These are phyloP conservation scores for Alternaria tenuissima DNA, from an alignment of 2,329 filamentous ascomycete species.

Conservation along the genomic window DNA sequence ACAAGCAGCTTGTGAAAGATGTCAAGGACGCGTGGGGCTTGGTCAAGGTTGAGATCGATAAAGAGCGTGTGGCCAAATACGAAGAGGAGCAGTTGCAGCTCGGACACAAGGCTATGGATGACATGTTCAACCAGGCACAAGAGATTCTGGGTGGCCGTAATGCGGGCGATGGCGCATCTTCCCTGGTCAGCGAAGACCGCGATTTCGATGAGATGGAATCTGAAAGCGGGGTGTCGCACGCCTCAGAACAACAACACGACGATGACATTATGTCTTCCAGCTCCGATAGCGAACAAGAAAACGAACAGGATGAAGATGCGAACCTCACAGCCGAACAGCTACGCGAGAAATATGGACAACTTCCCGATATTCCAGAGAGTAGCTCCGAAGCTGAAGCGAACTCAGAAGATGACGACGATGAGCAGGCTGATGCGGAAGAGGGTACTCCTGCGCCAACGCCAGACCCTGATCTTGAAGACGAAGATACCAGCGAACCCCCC, in stretches of 20 bases:
- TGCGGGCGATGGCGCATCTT: constrained; percentile 47
- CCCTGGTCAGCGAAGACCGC: constrained; percentile 51
- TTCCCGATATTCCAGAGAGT: constrained; percentile 60
- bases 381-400: constrained; percentile 35
- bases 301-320: constrained; percentile 65
- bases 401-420: constrained; percentile 48
- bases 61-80: constrained; percentile 64
- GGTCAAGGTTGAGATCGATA: constrained; percentile 66
- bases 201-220: constrained; percentile 57
- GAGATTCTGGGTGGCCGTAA: constrained; percentile 44
- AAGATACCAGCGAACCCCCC: constrained; percentile 22
- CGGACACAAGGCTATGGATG: constrained; percentile 71
- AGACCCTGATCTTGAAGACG: constrained; percentile 41
- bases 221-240: constrained; percentile 45
- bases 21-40: constrained; percentile 68
- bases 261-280: constrained; percentile 50
- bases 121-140: constrained; percentile 76
- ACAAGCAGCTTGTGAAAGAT: constrained; percentile 74
- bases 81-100: constrained; percentile 67
- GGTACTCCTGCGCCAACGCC: constrained; percentile 39
- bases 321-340: constrained; percentile 74
- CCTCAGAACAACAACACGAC: constrained; percentile 52
- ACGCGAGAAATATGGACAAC: constrained; percentile 71
- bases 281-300: constrained; percentile 50
- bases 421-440: constrained; percentile 33